phyloP scores from a whole-genome alignment of 495 filamentous ascomycete genomes.

The Xylaria cubensis region DNA sequence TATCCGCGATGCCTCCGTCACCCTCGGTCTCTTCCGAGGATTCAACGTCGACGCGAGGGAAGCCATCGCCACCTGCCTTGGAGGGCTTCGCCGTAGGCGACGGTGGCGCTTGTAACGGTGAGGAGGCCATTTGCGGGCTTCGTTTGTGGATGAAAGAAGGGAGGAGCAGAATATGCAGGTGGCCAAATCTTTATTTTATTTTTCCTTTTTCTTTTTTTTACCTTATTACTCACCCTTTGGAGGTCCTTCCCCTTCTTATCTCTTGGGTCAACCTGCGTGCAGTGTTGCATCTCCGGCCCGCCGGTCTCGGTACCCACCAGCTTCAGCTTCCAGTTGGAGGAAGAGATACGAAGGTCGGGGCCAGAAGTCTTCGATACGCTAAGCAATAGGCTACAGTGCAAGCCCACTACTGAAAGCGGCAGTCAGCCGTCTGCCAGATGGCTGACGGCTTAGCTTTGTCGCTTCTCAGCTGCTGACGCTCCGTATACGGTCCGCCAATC shows the following conservation, averaged over 20 bases:
- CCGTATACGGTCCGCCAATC: too few species aligned
- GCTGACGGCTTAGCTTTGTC: too few species aligned
- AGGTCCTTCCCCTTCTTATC: constrained; percentile 12
- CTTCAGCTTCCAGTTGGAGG: not conserved
- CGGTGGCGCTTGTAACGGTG: constrained; percentile 13
- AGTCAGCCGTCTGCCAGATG: too few species aligned
- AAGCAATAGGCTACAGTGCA: too few species aligned
- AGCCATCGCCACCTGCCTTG: not conserved
- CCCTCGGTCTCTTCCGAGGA: constrained; percentile 10
- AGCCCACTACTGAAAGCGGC: too few species aligned
- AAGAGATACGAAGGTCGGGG: not conserved
- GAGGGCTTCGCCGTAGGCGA: not conserved
- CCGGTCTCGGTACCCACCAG: constrained; percentile 9
- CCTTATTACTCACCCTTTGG: not conserved
- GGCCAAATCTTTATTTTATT: too few species aligned
- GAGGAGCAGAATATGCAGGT: not conserved
- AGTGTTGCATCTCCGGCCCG: constrained; percentile 8
- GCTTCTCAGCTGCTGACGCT: too few species aligned
- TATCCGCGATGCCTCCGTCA: not conserved
- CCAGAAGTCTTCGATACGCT: too few species aligned
- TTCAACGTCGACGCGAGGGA: not conserved
- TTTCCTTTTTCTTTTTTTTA: not conserved
- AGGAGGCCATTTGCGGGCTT: constrained; percentile 19
- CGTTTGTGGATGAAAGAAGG: constrained; percentile 7
- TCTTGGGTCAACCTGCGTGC: not conserved